phyloP scores from a whole-genome alignment of 2,329 filamentous ascomycete species.

The Paecilomyces niveus region DNA sequence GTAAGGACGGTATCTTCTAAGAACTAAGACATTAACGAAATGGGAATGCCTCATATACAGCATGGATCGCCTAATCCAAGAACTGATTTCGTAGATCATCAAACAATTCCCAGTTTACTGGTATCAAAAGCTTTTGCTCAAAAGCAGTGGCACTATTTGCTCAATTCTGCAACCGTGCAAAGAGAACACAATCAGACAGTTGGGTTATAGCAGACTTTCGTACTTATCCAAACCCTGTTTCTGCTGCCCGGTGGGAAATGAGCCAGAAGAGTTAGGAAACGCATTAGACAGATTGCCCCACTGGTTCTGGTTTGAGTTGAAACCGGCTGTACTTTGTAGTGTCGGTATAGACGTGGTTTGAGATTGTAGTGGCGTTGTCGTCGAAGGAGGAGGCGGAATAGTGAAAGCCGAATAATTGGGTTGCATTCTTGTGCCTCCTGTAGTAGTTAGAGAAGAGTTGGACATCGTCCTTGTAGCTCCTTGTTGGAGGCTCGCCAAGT shows the following conservation, averaged over 20 bases:
- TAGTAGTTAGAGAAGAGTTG: constrained; percentile 6
- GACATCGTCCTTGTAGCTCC: not conserved
- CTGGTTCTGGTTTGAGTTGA: constrained; percentile 13
- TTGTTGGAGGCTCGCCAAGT: constrained; percentile 3
- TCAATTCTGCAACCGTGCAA: not conserved
- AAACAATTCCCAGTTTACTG: not conserved
- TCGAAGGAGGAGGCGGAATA: constrained; percentile 35
- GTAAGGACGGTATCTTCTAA: not conserved
- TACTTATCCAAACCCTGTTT: constrained; percentile 48
- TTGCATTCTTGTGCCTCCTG: constrained; percentile 17
- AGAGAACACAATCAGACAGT: not conserved
- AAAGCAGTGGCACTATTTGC: not conserved
- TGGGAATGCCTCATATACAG: not conserved
- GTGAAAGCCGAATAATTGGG: constrained; percentile 30
- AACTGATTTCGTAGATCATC: not conserved
- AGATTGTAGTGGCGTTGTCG: constrained; percentile 10
- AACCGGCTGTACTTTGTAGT: constrained; percentile 10
- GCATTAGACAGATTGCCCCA: constrained; percentile 11
- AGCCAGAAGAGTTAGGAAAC: constrained; percentile 16
- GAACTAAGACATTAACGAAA: not conserved
- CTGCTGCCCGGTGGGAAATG: constrained; percentile 18
- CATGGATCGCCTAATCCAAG: not conserved
- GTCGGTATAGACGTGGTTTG: constrained; percentile 4
- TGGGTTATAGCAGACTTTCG: constrained; percentile 46
- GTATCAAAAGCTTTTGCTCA: not conserved